phyloP scores from a whole-genome alignment of 2,329 filamentous ascomycete species.

The Verticillium klebahnii region DNA sequence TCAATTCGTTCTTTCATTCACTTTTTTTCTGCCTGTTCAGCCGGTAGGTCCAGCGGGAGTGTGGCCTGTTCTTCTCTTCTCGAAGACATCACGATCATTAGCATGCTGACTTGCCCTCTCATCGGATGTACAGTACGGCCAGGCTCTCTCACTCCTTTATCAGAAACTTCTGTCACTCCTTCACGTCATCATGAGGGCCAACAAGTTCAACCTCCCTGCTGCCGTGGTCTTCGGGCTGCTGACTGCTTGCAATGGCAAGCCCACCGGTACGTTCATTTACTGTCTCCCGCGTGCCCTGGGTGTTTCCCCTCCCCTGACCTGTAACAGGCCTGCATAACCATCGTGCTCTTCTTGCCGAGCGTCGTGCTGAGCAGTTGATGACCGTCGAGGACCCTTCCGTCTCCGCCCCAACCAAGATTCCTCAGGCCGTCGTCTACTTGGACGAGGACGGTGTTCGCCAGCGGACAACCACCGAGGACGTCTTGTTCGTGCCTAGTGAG shows the following conservation, averaged over 20 bases:
- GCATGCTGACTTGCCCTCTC: too few species aligned
- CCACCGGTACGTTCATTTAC: not conserved
- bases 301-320: not conserved
- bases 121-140: not conserved
- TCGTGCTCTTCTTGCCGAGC: not conserved
- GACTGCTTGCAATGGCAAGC: not conserved
- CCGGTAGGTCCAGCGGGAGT: not conserved
- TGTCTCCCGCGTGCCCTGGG: too few species aligned
- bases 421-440: constrained; percentile 54
- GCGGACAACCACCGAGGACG: constrained; percentile 34
- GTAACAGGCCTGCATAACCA: not conserved
- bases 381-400: constrained; percentile 31
- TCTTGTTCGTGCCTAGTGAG: constrained; percentile 22
- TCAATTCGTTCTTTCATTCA: not conserved
- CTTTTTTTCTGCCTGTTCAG: not conserved
- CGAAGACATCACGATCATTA: too few species aligned
- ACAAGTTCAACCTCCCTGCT: not conserved
- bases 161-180: not conserved
- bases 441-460: constrained; percentile 51
- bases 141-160: not conserved
- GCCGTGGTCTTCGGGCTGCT: not conserved
- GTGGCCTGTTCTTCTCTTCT: not conserved
- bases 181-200: not conserved
- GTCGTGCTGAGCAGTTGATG: constrained; percentile 13
- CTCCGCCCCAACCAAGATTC: constrained; percentile 33